Base-by-base conservation (phyloP, 2,329 filamentous ascomycete genomes). In the Botrytis porri region DNA sequence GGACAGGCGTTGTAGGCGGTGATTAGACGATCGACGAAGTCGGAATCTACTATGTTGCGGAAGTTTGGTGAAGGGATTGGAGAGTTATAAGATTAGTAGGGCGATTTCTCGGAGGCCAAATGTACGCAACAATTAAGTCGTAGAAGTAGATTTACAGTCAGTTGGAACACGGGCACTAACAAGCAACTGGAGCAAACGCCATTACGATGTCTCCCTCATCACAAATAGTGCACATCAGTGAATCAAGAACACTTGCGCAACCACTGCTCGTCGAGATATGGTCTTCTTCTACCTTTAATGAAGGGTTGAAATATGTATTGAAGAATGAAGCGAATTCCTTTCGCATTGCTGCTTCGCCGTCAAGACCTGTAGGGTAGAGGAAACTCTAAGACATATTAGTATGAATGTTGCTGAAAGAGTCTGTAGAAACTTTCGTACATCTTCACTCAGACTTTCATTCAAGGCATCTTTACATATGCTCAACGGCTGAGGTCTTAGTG, bases 131-230 rank as follows among this genome's bases (percentile, higher is more conserved):
- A 22, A 14, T 41, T 10, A 45, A 37, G 25, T 25, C 14, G 61
- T 43, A 10, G 9, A 63, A 16, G 20, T 9, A 25, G 37, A 37
- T 18, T 51, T 51, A n/a, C 32, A 16, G 45, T n/a, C 20, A 48
- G 22, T 4, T 45, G 29, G 12, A 66, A 32, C 25, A 37, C 4
- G 43, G 63, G 6, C 39, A 51, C n/a, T 32, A 37, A 66, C 39
- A 22, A n/a, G 39, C 45, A 32, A 48, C n/a, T 14, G 63, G 63
- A 48, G 39, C 29, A 51, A 45, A 45, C 12, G 63, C 45, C n/a
- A 66, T 6, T 6, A 66, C 16, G 7, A 66, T 48, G 32, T 66
- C 63, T 32, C 63, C 63, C 20, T 66, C 63, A n/a, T 66, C 63
- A 35, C 63, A 66, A n/a, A 39, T 66, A 10, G 39, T 29, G 45